Base-by-base conservation (phyloP, 1,284 basidiomycete genomes). In the Cryptococcus maquisensis region DNA sequence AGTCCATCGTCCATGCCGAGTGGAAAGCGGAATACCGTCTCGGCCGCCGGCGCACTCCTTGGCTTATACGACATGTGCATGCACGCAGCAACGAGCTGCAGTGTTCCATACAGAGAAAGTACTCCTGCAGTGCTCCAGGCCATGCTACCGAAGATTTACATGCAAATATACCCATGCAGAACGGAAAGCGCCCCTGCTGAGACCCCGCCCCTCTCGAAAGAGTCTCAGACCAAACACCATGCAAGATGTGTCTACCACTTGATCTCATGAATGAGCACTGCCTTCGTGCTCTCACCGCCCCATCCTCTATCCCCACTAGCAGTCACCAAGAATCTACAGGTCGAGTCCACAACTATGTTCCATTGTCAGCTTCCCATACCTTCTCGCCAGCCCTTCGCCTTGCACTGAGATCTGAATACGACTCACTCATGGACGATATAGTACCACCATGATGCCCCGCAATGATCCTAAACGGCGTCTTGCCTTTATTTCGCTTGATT, bases 371-470 rank as follows among this genome's bases (percentile, higher is more conserved):
- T 32, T 13, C n/a, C 13, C 12, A 8, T 7, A n/a, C 23, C 12
- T 23, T 18, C 20, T 52, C 35, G 40, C 39, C 32, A 10, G 1
- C 10, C 23, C 3, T 15, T 42, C 47, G 16, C 21, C 18, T n/a
- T 28, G 10, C 8, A 20, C 2, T 35, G 24, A 8, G 15, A n/a
- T n/a, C 9, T 21, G 36, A 9, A 42, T 10, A 32, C 32, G 26
- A 77, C 86, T 69, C 74, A 94, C 91, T 73, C 83, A 96, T 88
- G 64, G 88, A 86, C 4, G 91, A 95, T 16, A 97, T 83, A 57
- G 86, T 88, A 2, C 92, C 94, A 28, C 94, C 93, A 75, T 97
- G 91, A 76, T 98, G 94, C 0, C 95, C 95, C 4, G 93, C 88
- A 38, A 98, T 90, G 59, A 98, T 96, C 75, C 92, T 92, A 81